Conservation (phyloP, 345 rosid species). For the Citrus glauca region DNA sequence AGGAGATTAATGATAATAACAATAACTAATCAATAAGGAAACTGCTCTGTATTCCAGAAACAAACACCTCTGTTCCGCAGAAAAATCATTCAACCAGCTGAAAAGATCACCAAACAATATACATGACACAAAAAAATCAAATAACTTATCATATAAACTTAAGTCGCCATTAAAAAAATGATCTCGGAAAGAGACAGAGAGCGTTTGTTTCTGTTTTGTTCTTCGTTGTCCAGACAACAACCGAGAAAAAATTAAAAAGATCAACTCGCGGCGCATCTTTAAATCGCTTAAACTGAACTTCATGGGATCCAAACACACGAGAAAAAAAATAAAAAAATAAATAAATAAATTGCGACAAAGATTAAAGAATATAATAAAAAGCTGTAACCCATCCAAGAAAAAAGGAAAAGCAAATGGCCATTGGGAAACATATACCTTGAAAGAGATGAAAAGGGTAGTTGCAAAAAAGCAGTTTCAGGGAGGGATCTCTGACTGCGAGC, state of each 20-base stretch:
- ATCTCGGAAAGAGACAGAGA: not conserved
- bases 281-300: no score
- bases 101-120: not conserved
- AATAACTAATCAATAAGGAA: no score
- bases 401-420: not conserved
- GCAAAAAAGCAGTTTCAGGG: not conserved
- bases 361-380: not conserved
- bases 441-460: not conserved
- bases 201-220: not conserved
- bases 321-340: not conserved
- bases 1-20: no score
- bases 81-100: not conserved
- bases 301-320: not conserved
- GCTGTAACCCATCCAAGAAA: not conserved
- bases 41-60: not conserved
- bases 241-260: not conserved
- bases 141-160: not conserved
- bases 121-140: not conserved
- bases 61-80: not conserved
- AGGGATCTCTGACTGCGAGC: not conserved
- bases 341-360: not conserved
- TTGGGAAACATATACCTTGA: conserved; percentile 7
- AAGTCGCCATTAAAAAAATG: not conserved
- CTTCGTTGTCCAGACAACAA: not conserved
- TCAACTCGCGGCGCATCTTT: no score